These are phyloP conservation scores for Petunia secreta DNA, from an alignment of 257 asterid species.

Conservation along the genomic window DNA sequence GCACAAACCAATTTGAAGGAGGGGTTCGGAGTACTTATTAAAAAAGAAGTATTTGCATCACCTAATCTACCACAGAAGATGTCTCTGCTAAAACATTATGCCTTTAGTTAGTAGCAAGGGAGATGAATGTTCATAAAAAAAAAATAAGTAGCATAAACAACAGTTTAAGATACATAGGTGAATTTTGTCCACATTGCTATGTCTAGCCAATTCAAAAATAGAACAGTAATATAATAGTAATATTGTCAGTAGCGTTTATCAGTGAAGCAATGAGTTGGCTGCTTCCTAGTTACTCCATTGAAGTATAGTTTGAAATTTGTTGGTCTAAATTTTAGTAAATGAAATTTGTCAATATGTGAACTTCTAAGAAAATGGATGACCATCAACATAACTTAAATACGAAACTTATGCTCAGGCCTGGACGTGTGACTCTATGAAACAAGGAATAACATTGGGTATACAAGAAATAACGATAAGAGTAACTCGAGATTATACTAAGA, in stretches of 20 bases:
- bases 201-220: background rate
- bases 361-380: background rate
- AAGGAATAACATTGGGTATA: too few relatives aligned
- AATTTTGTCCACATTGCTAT: background rate
- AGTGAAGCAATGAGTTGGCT: conserved; percentile 14
- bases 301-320: background rate
- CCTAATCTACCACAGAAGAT: background rate
- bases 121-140: background rate
- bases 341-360: background rate
- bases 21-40: too few relatives aligned
- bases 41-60: background rate
- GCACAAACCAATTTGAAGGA: background rate
- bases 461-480: too few relatives aligned
- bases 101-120: background rate
- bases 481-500: too few relatives aligned
- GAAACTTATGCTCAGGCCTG: too few relatives aligned
- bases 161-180: background rate
- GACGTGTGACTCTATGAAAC: too few relatives aligned
- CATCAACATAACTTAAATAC: too few relatives aligned
- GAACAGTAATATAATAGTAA: background rate
- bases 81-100: background rate
- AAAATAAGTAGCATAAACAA: background rate
- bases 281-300: background rate
- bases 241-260: background rate
- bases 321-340: background rate